phyloP scores from a whole-genome alignment of 177 flowering plant species.

The Tripterygium wilfordii region DNA sequence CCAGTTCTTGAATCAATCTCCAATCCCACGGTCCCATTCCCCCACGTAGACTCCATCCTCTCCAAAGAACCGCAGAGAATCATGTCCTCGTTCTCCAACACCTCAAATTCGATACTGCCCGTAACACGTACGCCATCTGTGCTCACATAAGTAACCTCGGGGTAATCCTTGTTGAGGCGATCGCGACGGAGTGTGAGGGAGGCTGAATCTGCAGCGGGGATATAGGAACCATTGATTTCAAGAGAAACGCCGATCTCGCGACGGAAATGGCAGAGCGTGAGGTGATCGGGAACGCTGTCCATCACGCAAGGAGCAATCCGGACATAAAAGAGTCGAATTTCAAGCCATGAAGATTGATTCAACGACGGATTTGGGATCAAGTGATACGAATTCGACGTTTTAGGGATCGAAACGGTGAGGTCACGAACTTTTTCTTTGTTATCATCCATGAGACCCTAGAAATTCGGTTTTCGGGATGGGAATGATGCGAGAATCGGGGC shows the following conservation, averaged over 20 bases:
- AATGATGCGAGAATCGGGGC: too few relatives aligned
- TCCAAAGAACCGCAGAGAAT: conserved; percentile 71
- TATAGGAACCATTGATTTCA: conserved; percentile 63
- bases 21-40: conserved; percentile 20
- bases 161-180: conserved; percentile 65
- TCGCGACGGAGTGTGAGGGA: conserved; percentile 67
- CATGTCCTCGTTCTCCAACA: conserved; percentile 50
- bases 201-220: conserved; percentile 53
- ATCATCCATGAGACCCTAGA: too few relatives aligned
- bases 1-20: conserved; percentile 46
- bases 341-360: conserved; percentile 42
- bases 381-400: conserved; percentile 17
- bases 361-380: conserved; percentile 1
- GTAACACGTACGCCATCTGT: conserved; percentile 68
- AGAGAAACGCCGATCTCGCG: conserved; percentile 59
- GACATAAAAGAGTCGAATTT: conserved; percentile 77
- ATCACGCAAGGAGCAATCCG: conserved; percentile 61
- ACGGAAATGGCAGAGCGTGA: conserved; percentile 57
- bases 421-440: too few relatives aligned
- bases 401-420: conserved; percentile 18
- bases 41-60: conserved; percentile 51
- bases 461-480: too few relatives aligned
- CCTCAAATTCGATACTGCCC: conserved; percentile 77
- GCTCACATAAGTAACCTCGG: conserved; percentile 84
- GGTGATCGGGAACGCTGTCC: conserved; percentile 50